Conservation (phyloP, 148 eudicot species). For the Chenopodium formosanum region DNA sequence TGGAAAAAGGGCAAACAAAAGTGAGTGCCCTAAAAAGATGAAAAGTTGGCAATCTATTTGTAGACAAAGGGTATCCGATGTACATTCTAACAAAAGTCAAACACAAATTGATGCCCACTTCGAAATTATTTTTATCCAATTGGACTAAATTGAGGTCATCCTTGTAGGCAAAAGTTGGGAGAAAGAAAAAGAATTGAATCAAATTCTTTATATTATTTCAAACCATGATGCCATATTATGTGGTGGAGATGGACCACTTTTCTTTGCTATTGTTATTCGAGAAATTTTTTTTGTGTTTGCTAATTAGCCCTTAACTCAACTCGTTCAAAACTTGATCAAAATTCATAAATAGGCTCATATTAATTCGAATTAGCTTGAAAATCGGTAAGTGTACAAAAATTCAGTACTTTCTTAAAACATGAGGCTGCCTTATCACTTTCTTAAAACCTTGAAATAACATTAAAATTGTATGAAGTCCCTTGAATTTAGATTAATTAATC, state of each 20-base stretch:
- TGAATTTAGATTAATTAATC: not conserved
- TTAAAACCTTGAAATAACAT: too few relatives aligned
- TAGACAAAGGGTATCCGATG: not conserved
- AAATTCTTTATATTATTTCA: not conserved
- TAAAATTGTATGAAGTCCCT: too few relatives aligned
- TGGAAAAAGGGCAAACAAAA: not conserved
- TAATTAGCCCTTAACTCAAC: too few relatives aligned
- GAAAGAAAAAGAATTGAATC: slow-evolving; percentile 17
- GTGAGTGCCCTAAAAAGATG: not conserved
- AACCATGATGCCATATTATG: not conserved
- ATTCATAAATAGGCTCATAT: too few relatives aligned
- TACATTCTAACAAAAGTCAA: not conserved
- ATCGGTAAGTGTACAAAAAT: too few relatives aligned
- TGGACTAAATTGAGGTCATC: not conserved
- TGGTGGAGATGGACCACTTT: not conserved
- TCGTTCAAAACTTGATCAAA: too few relatives aligned
- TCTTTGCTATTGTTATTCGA: too few relatives aligned
- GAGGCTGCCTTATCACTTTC: too few relatives aligned
- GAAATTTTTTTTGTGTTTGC: not conserved
- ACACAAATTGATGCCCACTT: not conserved
- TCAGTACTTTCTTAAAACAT: too few relatives aligned
- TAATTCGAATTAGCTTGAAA: too few relatives aligned
- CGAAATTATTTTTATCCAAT: too few relatives aligned
- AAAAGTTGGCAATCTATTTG: slow-evolving; percentile 2
- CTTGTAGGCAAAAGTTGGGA: not conserved